Evolutionary conservation across 305 asterid species (phyloP), one percentile per base, ranked within the genome.

Genomic region (Fraxinus albicans): DNA sequence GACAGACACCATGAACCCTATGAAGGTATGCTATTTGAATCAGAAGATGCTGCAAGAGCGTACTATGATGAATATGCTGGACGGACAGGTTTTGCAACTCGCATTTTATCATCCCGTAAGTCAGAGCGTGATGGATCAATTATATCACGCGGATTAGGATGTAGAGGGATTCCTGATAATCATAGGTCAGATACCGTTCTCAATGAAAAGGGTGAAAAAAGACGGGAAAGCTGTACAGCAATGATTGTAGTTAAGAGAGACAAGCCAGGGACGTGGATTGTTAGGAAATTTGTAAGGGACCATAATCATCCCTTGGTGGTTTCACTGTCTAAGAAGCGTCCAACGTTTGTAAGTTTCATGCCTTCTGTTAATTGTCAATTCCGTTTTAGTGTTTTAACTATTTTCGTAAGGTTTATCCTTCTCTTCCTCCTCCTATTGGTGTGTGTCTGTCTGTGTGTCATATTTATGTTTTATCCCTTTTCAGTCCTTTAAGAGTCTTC

Each of bases 71-170:
- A 89, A 73, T 92, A 92, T 88, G 96, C 94, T 74, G 87, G 27
- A 10, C 85, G 89, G 53, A 80, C 73, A 58, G 95, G 98, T 19
- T 93, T 92, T 81, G 72, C 82, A 77, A 88, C 94, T 79, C 90
- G 88, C 77, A 87, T 88, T 79, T 80, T 91, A 76, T 90, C 95
- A 4, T 91, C 95, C 69, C 91, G 95, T 86, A 92, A 91, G 84
- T 92, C 97, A 74, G 95, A 92, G 83, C 89, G 91, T 44, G 97
- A 91, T 84, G 94, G 94, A 25, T 90, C 92, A 47, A 79, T 90
- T 60, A 86, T 94, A 88, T 94, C 93, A 44, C 93, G 94, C 40
- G 97, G 94, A 77, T 86, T 94, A 73, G 98, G 97, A 78, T 94
- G 97, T 84, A 90, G 93, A 89, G 91, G 88, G 83, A 36, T 50